Base-by-base conservation (phyloP, 2,329 filamentous ascomycete genomes). In the Cladosporium sp. region DNA sequence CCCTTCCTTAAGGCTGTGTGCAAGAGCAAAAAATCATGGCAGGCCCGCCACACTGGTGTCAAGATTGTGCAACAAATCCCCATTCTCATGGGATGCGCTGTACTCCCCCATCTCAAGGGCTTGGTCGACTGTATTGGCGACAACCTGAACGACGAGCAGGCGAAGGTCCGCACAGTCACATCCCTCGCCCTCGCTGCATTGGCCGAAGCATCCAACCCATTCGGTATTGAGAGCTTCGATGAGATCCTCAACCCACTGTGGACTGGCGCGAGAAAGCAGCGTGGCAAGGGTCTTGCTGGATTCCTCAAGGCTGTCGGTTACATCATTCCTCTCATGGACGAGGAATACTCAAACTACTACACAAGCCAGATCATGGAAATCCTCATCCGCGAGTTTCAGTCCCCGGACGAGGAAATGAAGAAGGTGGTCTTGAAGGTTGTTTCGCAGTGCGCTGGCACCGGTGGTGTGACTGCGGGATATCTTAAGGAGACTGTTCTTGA, bases 21-120 rank as follows among this genome's bases (percentile, higher is more conserved):
- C 68, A 85, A 90, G 68, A 96, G 90, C 73, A 97, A 97, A 73
- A 99, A 99, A 72, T 97, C 93, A 51, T 99, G 93, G 93, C 91
- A 97, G 68, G 93, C 93, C 47, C 81, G 93, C 55, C 93, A 99
- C 68, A 99, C 93, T 2, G 93, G 93, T 73, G 93, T 99, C 58
- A 99, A 99, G 77, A 99, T 99, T 66, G 88, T 99, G 13, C 93
- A 99, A 69, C 93, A 99, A 67, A 97, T 99, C 62, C 92, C 93
- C 18, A 99, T 99, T 60, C 75, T 99, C 4, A 99, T 99, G 93
- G 93, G 93, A 22, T 99, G 93, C 67, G 93, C 93, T 39, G 89
- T 99, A 45, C 75, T 99, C 20, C 93, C 93, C 29, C 92, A 99
- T 70, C 78, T 99, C 47, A 97, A 96, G 70, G 92, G 92, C 4